Evolutionary conservation across 495 filamentous ascomycete species (phyloP), one percentile per base, ranked within the genome.

Genomic region (Chlorociboria aeruginascens): DNA sequence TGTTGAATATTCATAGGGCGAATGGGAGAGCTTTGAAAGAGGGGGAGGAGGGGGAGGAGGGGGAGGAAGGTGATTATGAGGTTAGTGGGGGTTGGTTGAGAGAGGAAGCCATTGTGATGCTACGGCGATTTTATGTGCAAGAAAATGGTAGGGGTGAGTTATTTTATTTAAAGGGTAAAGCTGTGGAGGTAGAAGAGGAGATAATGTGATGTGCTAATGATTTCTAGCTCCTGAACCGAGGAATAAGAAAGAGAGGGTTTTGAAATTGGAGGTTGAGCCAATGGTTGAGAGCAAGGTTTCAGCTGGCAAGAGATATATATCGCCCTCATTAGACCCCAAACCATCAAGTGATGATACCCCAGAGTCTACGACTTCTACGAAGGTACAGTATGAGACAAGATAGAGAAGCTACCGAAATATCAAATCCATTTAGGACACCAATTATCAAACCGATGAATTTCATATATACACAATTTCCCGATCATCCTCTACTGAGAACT

Each of bases 51-150:
- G 32, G 35, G 16, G 31, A 20, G 39, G 30, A 29, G 28, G 28
- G 20, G 13, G 37, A 45, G 17, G 40, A 66, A 69, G 45, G 70
- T 63, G 74, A 82, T 6, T 92, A 83, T 57, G 77, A 81, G 25
- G 86, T 82, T 7, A 74, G 83, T 56, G 88, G 89, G 14, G 92
- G 89, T 1, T 74, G 94, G 59, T 85, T 85, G 55, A 74, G 82
- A 12, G 81, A 92, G 53, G 87, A 95, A 56, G 89, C 89, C 0
- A 89, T 98, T 53, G 88, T 89, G 65, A 59, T 96, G 50, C 70
- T 97, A 50, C 74, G 93, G 46, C 79, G 86, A 46, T 98, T 98
- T 62, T 98, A 98, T 61, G 82, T 96, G 12, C 93, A 97, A 67
- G 87, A 97, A 62, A 98, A 98, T 63, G 83, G 49, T 10, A 53